Evolutionary conservation across 208 protist genomes (phyloP).

Genomic region (Angomonas deanei): DNA sequence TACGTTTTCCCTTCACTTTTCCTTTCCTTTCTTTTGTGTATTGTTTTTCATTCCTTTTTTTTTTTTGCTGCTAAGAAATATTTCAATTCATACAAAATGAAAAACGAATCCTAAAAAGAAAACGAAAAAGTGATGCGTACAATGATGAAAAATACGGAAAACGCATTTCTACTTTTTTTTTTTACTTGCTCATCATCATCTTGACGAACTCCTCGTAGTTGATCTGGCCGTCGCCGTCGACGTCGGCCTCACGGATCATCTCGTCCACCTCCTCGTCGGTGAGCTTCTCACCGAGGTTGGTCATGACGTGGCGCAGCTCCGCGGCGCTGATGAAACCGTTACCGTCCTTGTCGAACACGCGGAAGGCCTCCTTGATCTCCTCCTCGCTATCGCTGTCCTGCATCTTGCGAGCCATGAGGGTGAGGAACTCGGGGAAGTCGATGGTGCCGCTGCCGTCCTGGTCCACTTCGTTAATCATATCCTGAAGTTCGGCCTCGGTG

Average conservation of each 20-base stretch:
- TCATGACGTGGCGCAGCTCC: constrained; percentile 94
- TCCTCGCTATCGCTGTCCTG: constrained; percentile 91
- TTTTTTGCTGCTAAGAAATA: background rate
- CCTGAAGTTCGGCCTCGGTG: constrained; percentile 92
- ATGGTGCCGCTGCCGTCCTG: constrained; percentile 93
- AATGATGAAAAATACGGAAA: background rate
- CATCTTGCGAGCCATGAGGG: constrained; percentile 87
- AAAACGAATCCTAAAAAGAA: too few relatives aligned
- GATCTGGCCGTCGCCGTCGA: constrained; percentile 79
- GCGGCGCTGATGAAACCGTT: constrained; percentile 92
- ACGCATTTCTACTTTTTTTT: constrained; percentile 2
- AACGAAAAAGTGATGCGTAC: background rate
- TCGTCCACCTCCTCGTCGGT: constrained; percentile 91
- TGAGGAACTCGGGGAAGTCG: constrained; percentile 91
- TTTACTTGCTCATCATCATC: background rate
- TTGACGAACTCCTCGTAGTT: constrained; percentile 20
- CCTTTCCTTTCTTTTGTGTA: background rate
- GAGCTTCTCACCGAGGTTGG: constrained; percentile 93
- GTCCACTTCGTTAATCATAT: constrained; percentile 98
- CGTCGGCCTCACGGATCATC: constrained; percentile 87
- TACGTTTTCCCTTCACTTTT: constrained; percentile 1
- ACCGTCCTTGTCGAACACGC: constrained; percentile 95
- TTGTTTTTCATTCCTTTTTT: background rate
- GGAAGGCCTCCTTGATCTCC: constrained; percentile 94
- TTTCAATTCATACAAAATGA: constrained; percentile 6